These are phyloP conservation scores for Austroboletus eburneus DNA, from an alignment of 768 basidiomycete species.

Conservation along the genomic window DNA sequence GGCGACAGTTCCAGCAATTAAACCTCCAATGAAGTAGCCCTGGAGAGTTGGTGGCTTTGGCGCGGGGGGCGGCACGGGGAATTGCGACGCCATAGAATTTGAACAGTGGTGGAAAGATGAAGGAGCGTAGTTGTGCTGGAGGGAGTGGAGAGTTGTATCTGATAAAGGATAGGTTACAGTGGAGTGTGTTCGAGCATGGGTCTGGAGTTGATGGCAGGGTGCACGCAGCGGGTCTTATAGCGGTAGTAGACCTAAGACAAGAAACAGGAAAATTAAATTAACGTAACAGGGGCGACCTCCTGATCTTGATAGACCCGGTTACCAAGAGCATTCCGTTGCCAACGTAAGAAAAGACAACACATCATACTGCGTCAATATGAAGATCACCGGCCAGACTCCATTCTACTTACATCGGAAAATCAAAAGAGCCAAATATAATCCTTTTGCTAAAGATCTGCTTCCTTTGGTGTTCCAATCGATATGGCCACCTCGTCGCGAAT, in stretches of 20 bases:
- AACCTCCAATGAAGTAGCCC: constrained; percentile 46
- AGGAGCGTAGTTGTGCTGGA: constrained; percentile 10
- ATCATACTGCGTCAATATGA: not conserved
- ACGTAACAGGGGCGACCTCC: not conserved
- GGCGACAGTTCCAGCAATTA: constrained; percentile 14
- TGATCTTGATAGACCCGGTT: not conserved
- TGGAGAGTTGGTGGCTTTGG: not conserved
- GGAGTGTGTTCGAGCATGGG: constrained; percentile 4
- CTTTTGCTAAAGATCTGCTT: not conserved
- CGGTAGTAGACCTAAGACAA: not conserved
- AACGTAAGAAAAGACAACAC: constrained; percentile 1
- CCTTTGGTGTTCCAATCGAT: constrained; percentile 1
- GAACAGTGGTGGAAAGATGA: not conserved
- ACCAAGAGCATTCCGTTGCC: constrained; percentile 10
- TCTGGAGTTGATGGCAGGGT: not conserved
- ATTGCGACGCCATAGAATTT: constrained; percentile 19
- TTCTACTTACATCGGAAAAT: not conserved
- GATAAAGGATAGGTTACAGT: not conserved
- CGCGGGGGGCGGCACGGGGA: too few relatives aligned
- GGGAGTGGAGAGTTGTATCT: constrained; percentile 1
- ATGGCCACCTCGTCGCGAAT: constrained; percentile 38
- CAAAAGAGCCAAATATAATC: not conserved
- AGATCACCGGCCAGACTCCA: not conserved
- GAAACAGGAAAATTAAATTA: not conserved
- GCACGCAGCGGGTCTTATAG: constrained; percentile 8